Conservation (phyloP, 1,284 basidiomycete genomes). For the Phellinidium pouzarii region DNA sequence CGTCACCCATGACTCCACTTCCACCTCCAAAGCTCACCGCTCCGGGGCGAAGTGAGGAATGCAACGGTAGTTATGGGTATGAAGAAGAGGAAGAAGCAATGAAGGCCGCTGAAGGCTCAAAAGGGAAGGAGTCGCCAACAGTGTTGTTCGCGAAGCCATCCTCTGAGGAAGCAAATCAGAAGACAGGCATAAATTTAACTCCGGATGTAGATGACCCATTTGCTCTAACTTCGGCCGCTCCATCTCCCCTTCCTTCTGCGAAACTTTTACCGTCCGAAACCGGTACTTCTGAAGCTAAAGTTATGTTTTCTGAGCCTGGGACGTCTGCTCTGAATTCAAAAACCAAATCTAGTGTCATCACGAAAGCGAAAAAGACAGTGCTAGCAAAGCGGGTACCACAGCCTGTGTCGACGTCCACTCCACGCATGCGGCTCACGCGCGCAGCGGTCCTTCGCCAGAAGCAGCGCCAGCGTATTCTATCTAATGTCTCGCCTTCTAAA, state of each 20-base stretch:
- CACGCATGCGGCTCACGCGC: slow-evolving; percentile 13
- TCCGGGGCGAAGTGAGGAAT: background rate
- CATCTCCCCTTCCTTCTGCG: background rate
- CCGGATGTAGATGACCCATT: background rate
- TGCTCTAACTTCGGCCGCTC: background rate
- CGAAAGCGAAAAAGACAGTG: background rate
- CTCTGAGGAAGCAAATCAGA: background rate
- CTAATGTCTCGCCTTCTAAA: background rate
- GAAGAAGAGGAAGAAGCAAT: slow-evolving; percentile 1
- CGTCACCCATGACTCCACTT: background rate
- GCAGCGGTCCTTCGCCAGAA: slow-evolving; percentile 16
- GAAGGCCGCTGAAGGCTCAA: background rate
- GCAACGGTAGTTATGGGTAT: slow-evolving; percentile 1
- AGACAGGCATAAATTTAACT: too few species aligned
- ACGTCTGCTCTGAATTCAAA: background rate
- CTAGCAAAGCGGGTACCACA: background rate
- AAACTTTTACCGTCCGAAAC: background rate
- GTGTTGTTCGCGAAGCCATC: too few species aligned
- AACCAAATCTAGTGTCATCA: background rate
- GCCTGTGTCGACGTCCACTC: background rate
- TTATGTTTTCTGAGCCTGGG: background rate
- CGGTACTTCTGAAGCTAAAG: background rate
- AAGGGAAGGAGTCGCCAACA: too few species aligned
- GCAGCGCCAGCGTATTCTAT: background rate
- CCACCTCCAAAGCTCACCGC: slow-evolving; percentile 9